These are phyloP conservation scores for Populus pruinosa DNA, from an alignment of 345 rosid species.

Conservation along the genomic window DNA sequence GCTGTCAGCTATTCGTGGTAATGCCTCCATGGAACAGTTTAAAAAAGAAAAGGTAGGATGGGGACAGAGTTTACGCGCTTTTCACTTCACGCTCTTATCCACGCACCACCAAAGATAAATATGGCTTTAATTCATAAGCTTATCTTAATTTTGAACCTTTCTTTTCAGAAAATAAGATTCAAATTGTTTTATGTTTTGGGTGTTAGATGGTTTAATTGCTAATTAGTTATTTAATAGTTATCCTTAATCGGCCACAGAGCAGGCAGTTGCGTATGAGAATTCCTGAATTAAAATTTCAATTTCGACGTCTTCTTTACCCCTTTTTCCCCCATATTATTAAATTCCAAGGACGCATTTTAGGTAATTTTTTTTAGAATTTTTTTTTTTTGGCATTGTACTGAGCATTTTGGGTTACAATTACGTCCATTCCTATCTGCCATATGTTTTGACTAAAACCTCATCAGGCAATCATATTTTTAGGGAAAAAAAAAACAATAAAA, in stretches of 20 bases:
- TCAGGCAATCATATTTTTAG: too few species aligned
- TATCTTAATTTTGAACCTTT: too few species aligned
- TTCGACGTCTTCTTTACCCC: too few species aligned
- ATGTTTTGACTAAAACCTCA: too few species aligned
- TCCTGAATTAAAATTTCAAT: too few species aligned
- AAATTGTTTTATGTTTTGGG: not conserved
- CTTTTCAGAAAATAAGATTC: too few species aligned
- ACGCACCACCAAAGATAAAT: too few species aligned
- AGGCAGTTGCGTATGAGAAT: not conserved
- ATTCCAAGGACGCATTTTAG: not conserved
- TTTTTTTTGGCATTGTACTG: not conserved
- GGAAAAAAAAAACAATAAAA: not conserved
- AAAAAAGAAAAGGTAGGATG: not conserved
- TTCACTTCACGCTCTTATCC: too few species aligned
- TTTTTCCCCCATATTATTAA: too few species aligned
- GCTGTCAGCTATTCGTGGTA: not conserved
- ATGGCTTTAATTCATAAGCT: too few species aligned
- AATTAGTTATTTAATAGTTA: not conserved
- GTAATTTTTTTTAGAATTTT: not conserved
- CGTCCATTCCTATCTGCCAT: not conserved
- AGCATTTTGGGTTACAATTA: not conserved
- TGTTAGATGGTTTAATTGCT: too few species aligned
- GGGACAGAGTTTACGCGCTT: too few species aligned
- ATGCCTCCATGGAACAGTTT: not conserved
- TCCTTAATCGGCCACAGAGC: not conserved